These are phyloP conservation scores for Fraxinus sp. DNA, from an alignment of 305 asterid species.

Conservation along the genomic window DNA sequence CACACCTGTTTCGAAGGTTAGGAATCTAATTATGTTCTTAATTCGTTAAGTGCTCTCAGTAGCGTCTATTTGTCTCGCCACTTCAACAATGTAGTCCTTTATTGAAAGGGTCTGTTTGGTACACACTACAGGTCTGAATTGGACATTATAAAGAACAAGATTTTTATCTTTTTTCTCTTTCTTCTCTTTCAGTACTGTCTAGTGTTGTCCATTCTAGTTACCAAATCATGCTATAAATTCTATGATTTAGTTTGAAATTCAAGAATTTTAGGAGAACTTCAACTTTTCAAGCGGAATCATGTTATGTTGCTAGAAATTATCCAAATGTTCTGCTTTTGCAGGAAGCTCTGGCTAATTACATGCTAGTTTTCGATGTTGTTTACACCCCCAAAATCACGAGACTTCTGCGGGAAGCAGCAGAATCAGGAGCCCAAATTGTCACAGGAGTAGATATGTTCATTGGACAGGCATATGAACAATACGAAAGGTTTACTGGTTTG, in stretches of 20 bases:
- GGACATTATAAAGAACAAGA: neutral
- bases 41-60: neutral
- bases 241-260: neutral
- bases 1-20: constrained; percentile 87
- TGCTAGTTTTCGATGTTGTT: constrained; percentile 85
- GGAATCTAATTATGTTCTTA: constrained; percentile 4
- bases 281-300: neutral
- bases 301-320: neutral
- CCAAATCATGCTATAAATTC: neutral
- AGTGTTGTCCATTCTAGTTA: neutral
- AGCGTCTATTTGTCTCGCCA: neutral
- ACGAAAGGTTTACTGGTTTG: constrained; percentile 83
- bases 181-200: neutral
- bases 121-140: neutral
- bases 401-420: constrained; percentile 71
- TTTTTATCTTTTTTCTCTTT: neutral
- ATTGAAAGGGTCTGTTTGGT: neutral
- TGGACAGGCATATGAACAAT: constrained; percentile 90
- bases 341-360: constrained; percentile 71
- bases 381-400: constrained; percentile 87
- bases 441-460: constrained; percentile 87
- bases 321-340: constrained; percentile 26
- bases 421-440: constrained; percentile 72
- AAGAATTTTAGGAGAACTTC: neutral
- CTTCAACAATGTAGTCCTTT: neutral